Conservation (phyloP, 352 stramenopile genomes). For the Phytophthora tubulina region DNA sequence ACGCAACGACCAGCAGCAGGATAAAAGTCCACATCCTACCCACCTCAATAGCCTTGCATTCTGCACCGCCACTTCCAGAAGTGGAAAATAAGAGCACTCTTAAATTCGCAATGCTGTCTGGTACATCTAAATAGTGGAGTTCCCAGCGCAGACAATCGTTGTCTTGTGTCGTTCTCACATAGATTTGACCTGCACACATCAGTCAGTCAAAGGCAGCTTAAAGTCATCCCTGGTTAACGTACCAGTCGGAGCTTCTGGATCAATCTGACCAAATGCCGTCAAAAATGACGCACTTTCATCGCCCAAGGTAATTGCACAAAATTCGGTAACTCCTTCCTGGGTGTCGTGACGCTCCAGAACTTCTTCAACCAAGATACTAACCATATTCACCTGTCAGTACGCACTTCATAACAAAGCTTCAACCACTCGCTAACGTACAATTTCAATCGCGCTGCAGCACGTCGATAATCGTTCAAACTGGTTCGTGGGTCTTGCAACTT, state of each 20-base stretch:
- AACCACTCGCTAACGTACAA: neutral
- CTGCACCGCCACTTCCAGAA: constrained; percentile 13
- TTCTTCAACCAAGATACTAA: constrained; percentile 6
- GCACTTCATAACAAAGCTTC: too few relatives aligned
- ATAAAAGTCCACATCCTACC: neutral
- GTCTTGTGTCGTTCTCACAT: neutral
- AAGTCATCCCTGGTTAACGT: neutral
- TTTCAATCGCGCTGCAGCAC: neutral
- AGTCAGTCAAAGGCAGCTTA: too few relatives aligned
- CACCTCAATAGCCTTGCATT: constrained; percentile 26
- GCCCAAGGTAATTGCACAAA: neutral
- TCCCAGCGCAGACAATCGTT: neutral
- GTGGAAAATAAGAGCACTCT: constrained; percentile 18
- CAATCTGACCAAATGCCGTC: constrained; percentile 1
- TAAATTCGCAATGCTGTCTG: constrained; percentile 7
- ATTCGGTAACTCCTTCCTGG: neutral
- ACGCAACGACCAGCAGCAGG: too few relatives aligned
- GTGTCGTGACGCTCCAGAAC: neutral
- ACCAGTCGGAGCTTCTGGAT: neutral
- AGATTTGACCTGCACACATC: constrained; percentile 14
- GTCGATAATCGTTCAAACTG: neutral
- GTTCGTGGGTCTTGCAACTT: neutral
- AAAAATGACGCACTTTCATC: constrained; percentile 6
- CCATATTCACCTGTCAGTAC: neutral
- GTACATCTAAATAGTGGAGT: constrained; percentile 18